A percentile compares a stretch with the other conserved stretches of the same genome.
phyloP scores from a whole-genome alignment of 257 asterid genomes.

The Thymus quinquecostatus region DNA sequence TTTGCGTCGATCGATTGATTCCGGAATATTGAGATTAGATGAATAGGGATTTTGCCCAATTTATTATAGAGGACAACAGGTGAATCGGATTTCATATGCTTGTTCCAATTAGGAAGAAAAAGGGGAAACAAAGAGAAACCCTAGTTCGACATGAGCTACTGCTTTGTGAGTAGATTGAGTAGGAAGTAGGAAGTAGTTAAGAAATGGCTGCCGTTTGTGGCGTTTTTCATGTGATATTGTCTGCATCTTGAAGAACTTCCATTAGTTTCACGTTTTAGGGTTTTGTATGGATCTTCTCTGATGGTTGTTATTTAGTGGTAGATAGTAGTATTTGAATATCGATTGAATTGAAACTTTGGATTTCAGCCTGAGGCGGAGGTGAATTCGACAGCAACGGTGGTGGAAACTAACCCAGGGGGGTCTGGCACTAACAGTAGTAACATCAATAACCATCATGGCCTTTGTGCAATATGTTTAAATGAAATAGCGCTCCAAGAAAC shows the following conservation, averaged over 20 bases:
- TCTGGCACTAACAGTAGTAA: slow-evolving; percentile 31
- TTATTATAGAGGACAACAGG: background rate
- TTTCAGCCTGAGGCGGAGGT: slow-evolving; percentile 46
- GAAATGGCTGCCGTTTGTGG: too few species aligned
- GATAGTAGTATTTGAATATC: slow-evolving; percentile 6
- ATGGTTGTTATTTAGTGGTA: slow-evolving; percentile 5
- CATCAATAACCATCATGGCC: slow-evolving; percentile 52
- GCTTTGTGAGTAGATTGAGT: background rate
- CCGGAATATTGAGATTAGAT: slow-evolving; percentile 1
- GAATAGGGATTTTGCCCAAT: background rate
- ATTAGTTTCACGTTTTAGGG: background rate
- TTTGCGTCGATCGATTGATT: slow-evolving; percentile 15
- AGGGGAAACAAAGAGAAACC: too few species aligned
- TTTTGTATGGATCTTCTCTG: background rate
- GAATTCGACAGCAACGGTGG: slow-evolving; percentile 35
- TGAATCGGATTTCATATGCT: slow-evolving; percentile 4
- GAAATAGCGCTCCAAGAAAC: slow-evolving; percentile 79
- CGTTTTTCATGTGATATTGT: background rate
- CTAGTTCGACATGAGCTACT: background rate
- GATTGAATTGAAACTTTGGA: slow-evolving; percentile 27
- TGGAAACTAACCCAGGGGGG: slow-evolving; percentile 38
- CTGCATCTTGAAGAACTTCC: background rate
- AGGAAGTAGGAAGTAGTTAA: too few species aligned
- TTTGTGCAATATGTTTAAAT: slow-evolving; percentile 82
- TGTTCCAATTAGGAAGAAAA: background rate